Conservation (phyloP, 176 grass and related monocot species). For the Dendrocalamus sinicus region DNA sequence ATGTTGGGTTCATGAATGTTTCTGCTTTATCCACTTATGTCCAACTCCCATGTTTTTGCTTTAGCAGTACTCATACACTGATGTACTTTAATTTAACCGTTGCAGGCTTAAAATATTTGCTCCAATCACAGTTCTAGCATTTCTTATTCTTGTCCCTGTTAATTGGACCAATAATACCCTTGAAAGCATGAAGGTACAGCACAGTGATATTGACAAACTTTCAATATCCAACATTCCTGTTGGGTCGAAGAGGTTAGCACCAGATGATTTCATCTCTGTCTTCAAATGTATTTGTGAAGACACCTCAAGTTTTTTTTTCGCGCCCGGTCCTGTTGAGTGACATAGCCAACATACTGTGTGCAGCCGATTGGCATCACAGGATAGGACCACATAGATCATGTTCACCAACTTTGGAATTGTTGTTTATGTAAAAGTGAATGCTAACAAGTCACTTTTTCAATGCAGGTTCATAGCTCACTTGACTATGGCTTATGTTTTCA, state of each 20-base stretch:
- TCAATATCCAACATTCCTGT: slow-evolving; percentile 93
- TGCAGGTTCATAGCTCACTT: slow-evolving; percentile 85
- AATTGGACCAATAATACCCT: slow-evolving; percentile 94
- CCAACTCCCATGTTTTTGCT: slow-evolving; percentile 36
- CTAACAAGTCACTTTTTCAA: slow-evolving; percentile 34
- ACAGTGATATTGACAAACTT: slow-evolving; percentile 81
- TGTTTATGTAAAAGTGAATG: slow-evolving; percentile 28
- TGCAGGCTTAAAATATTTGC: slow-evolving; percentile 95
- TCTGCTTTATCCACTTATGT: slow-evolving; percentile 20
- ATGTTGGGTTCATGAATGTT: slow-evolving; percentile 7
- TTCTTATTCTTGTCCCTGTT: slow-evolving; percentile 82
- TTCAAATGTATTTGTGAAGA: slow-evolving; percentile 20
- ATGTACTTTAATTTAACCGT: slow-evolving; percentile 23
- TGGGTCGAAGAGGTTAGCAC: slow-evolving; percentile 74
- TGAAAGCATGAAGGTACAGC: slow-evolving; percentile 40
- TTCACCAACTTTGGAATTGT: slow-evolving; percentile 26
- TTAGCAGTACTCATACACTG: slow-evolving; percentile 7
- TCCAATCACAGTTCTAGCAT: slow-evolving; percentile 83
- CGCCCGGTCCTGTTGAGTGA: neutral
- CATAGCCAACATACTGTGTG: neutral
- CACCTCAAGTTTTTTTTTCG: neutral
- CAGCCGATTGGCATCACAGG: neutral
- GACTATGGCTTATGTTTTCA: slow-evolving; percentile 85
- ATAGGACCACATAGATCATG: neutral
- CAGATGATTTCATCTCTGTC: neutral